Evolutionary conservation across 2,329 filamentous ascomycete species (phyloP), one percentile per base, ranked within the genome.

Genomic region (Fusarium sp.): DNA sequence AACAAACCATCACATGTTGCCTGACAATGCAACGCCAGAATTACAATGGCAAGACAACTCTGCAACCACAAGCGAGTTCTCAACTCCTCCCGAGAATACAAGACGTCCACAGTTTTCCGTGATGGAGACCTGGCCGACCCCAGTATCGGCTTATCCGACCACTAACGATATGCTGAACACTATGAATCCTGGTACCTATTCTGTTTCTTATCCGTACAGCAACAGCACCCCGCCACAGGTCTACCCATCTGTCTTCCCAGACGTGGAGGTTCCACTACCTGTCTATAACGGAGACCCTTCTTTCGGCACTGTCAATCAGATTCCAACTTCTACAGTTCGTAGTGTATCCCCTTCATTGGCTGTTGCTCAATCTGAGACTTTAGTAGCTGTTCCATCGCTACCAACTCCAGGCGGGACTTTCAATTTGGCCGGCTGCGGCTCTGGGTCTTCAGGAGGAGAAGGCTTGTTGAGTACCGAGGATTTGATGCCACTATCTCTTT

Each of bases 321-420:
- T 79, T 45, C 80, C 81, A 64, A 68, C 77, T 70, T 80, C 79
- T 75, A 79, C 82, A 76, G 81, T 86, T 80, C 84, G 84, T 82
- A 84, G 82, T 78, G 79, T 82, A 69, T 84, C 84, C 75, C 84
- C 85, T 79, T 80, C 80, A 75, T 76, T 82, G 73, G 80, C 82
- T 71, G 80, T 82, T 76, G 80, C 82, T 76, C 81, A 83, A 79
- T 80, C 81, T 78, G 85, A 85, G 78, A 81, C 82, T 78, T 72
- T 87, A 80, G 81, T 85, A 77, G 83, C 82, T 72, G 74, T 83
- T 70, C 76, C 83, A 59, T 75, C 81, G 67, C 75, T 82, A 64
- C 74, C 83, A 63, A 77, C 81, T 55, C 62, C 76, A 62, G 76
- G 77, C 51, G 70, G 78, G 54, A 47, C 76, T 63, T 71, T 81